phyloP scores from a whole-genome alignment of 139 green algal species.

The Coccomyxa sp. region DNA sequence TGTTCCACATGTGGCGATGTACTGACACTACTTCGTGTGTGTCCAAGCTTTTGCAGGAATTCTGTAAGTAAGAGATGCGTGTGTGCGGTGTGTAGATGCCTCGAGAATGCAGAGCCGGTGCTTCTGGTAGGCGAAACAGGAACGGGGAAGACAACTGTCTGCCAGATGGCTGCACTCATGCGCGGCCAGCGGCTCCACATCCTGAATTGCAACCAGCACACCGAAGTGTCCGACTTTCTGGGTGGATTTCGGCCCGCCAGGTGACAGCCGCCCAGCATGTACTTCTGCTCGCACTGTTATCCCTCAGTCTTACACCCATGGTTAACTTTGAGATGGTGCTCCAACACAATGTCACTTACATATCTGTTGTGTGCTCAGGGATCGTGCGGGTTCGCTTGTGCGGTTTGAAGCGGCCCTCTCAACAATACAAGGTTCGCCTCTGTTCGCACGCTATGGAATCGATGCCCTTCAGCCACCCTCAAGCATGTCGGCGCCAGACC shows the following conservation, averaged over 20 bases:
- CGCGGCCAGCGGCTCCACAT: slow-evolving; percentile 79
- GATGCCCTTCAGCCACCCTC: neutral
- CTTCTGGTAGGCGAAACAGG: slow-evolving; percentile 97
- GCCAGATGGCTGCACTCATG: slow-evolving; percentile 86
- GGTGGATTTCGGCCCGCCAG: slow-evolving; percentile 81
- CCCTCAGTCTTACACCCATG: neutral
- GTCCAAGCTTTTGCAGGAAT: neutral
- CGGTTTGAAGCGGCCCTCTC: neutral
- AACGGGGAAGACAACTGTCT: slow-evolving; percentile 96
- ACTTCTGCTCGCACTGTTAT: neutral
- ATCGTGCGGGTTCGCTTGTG: neutral
- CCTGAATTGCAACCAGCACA: slow-evolving; percentile 99
- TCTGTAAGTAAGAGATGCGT: neutral
- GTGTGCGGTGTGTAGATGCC: slow-evolving; percentile 5
- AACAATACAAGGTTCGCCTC: neutral
- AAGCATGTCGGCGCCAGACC: neutral
- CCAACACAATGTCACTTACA: neutral
- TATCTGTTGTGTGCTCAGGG: neutral
- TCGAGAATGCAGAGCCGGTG: slow-evolving; percentile 68
- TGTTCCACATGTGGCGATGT: too few relatives aligned
- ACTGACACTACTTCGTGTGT: neutral
- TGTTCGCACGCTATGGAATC: neutral
- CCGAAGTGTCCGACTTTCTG: slow-evolving; percentile 95
- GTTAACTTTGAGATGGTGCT: neutral
- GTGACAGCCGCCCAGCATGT: neutral